These are phyloP conservation scores for Tylopilus subfusipes DNA, from an alignment of 768 basidiomycete genomes.

Conservation along the genomic window DNA sequence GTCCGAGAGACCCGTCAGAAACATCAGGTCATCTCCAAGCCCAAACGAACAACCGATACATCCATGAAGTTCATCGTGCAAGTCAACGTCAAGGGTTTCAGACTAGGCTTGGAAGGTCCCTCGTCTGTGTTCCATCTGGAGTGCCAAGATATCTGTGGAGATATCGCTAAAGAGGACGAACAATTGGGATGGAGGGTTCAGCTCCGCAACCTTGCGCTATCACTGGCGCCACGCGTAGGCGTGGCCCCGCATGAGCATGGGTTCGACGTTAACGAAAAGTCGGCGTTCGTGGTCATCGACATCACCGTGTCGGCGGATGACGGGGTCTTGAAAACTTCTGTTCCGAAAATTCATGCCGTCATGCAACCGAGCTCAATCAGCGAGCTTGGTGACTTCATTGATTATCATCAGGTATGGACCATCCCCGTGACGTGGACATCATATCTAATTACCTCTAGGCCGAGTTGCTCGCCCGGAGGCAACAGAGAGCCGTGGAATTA, in stretches of 20 bases:
- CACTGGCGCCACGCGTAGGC: constrained; percentile 62
- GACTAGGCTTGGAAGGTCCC: constrained; percentile 70
- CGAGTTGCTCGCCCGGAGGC: constrained; percentile 70
- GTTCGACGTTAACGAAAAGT: constrained; percentile 60
- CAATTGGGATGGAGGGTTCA: constrained; percentile 63
- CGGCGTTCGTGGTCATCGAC: constrained; percentile 84
- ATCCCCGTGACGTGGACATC: neutral
- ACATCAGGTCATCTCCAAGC: constrained; percentile 10
- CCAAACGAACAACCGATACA: constrained; percentile 14
- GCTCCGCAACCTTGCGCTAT: constrained; percentile 76
- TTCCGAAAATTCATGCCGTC: constrained; percentile 84
- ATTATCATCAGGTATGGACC: constrained; percentile 67
- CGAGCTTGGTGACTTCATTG: constrained; percentile 85
- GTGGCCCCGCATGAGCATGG: constrained; percentile 33
- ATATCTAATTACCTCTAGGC: constrained; percentile 41
- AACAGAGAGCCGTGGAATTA: constrained; percentile 73
- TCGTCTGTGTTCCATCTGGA: constrained; percentile 73
- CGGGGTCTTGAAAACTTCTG: constrained; percentile 44
- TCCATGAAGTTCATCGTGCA: constrained; percentile 44
- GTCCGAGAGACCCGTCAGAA: constrained; percentile 56
- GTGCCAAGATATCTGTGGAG: constrained; percentile 70
- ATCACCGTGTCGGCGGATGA: constrained; percentile 46
- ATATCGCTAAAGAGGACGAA: constrained; percentile 42
- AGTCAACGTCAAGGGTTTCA: constrained; percentile 74
- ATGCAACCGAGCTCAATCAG: constrained; percentile 93